Base-by-base conservation (phyloP, 164 flowering plant genomes). In the Chimonanthus salicifolius region DNA sequence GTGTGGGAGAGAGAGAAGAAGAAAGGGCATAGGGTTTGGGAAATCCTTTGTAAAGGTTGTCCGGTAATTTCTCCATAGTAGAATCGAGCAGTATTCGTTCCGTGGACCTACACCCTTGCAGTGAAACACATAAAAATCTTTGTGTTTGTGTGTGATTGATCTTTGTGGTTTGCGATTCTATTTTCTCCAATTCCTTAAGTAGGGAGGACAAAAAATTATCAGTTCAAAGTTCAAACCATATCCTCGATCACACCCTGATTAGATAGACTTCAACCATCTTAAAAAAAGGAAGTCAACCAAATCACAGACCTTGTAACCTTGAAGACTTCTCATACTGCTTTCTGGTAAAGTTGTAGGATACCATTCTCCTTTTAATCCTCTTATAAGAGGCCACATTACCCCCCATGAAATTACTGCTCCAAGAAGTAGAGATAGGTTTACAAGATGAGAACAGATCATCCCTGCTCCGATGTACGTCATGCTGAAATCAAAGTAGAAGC, bases 381-480 rank as follows among this genome's bases (percentile, higher is more conserved):
- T 67, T 7, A 93, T 90, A 44, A 95, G 77, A 8, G 99, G 98
- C 99, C 98, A 95, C 98, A 95, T 93, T 2, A 93, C 47, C 44
- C 97, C 99, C 93, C 94, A 93, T 33, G 98, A 95, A 16, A 95
- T 79, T 71, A 91, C 88, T 5, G 97, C 96, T 4, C 99, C 99
- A 64, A 91, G 71, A 73, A 94, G 94, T 82, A 91, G 71, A 21
- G 98, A 94, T 50, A 91, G 80, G 78, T 92, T 94, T 74, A 92
- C 97, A 18, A 92, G 79, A 76, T 94, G 96, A 33, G 99, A 83
- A 78, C 92, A 89, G 4, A 94, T 92, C 97, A 94, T 94, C 75
- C 98, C 97, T 0, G 97, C 97, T 74, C 97, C 98, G 5, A 94
- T 74, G 46, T 90, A 94, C 13, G 97, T 94, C 87, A 80, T 78